phyloP scores from a whole-genome alignment of 345 rosid genomes.

The Alliaria petiolata region DNA sequence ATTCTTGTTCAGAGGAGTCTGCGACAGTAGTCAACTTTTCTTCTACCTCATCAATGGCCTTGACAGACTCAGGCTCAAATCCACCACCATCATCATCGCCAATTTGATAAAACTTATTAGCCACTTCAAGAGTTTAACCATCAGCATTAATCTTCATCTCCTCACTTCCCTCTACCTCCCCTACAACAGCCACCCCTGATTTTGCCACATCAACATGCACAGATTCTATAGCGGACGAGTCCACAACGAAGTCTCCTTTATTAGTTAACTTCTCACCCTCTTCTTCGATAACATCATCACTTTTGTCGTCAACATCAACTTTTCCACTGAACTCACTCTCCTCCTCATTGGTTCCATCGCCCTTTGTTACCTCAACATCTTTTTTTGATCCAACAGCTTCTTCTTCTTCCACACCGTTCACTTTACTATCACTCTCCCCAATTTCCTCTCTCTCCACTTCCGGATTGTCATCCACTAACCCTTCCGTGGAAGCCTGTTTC shows the following conservation, averaged over 20 bases:
- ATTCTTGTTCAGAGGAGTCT: conserved; percentile 23
- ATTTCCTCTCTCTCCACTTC: conserved; percentile 9
- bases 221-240: conserved; percentile 31
- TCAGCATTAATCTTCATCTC: conserved; percentile 28
- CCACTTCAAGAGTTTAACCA: conserved; percentile 37
- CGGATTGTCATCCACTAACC: conserved; percentile 2
- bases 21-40: conserved; percentile 30
- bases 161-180: conserved; percentile 38
- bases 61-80: conserved; percentile 13
- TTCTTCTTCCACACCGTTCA: conserved; percentile 26
- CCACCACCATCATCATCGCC: conserved; percentile 25
- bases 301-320: conserved; percentile 29
- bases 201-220: conserved; percentile 32
- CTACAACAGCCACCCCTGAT: conserved; percentile 40
- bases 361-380: conserved; percentile 19
- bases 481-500: conserved; percentile 26
- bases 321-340: not conserved
- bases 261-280: conserved; percentile 27
- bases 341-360: conserved; percentile 12
- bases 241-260: conserved; percentile 30
- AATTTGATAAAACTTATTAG: conserved; percentile 47
- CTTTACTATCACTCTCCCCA: conserved; percentile 23
- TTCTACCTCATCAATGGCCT: conserved; percentile 34
- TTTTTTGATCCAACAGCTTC: conserved; percentile 20
- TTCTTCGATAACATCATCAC: conserved; percentile 9